Conservation (phyloP, 495 filamentous ascomycete genomes). For the Penicillium daleae region DNA sequence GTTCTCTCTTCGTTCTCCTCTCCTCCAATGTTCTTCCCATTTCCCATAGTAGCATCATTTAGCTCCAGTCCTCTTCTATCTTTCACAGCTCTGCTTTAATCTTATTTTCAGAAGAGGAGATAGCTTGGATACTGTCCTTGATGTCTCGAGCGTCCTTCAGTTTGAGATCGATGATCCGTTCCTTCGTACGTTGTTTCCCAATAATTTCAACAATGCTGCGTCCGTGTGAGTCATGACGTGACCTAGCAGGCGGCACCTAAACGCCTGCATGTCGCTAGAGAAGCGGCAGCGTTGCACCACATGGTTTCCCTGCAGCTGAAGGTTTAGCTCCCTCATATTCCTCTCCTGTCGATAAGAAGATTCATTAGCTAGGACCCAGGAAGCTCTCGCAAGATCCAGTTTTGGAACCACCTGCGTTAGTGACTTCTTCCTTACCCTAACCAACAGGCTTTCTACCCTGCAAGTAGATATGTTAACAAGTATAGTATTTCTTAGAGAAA, state of each 20-base stretch:
- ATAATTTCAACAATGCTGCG: neutral
- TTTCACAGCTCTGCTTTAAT: neutral
- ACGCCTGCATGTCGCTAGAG: neutral
- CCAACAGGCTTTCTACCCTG: neutral
- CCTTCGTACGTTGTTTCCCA: neutral
- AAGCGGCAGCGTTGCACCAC: neutral
- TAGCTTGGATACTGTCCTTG: neutral
- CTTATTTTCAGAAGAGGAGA: neutral
- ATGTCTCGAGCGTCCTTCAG: neutral
- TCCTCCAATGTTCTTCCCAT: neutral
- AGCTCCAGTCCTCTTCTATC: neutral
- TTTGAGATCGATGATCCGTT: neutral
- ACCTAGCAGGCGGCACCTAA: neutral
- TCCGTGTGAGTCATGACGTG: neutral
- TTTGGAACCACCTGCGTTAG: neutral
- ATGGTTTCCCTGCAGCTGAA: neutral
- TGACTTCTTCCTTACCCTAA: neutral
- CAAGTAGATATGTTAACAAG: neutral
- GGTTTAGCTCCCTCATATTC: neutral
- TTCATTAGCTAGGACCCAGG: neutral
- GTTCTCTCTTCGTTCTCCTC: neutral
- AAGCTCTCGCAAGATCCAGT: neutral
- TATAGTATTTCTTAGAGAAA: neutral
- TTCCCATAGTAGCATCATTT: neutral
- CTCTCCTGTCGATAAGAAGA: neutral